A percentile compares a stretch with the other conserved stretches of the same genome.
Evolutionary conservation across 2,329 filamentous ascomycete species (phyloP).

Genomic region (Cucurbitaria berberidis): DNA sequence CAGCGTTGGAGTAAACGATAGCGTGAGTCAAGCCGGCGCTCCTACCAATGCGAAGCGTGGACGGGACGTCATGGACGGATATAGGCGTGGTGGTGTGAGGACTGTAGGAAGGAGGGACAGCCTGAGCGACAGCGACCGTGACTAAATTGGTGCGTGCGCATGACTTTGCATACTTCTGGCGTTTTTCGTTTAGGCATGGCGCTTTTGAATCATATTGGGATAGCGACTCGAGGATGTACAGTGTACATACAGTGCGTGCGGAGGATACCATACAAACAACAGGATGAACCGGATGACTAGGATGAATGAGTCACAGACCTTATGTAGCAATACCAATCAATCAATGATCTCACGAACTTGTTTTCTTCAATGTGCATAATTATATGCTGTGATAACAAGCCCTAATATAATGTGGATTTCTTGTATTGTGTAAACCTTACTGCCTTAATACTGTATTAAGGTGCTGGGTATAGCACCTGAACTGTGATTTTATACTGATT

Average conservation of each 20-base stretch:
- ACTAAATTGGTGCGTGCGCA: not conserved
- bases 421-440: no score
- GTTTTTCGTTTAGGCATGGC: not conserved
- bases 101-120: constrained; percentile 55
- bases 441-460: no score
- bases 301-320: not conserved
- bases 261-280: not conserved
- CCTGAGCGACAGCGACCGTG: constrained; percentile 59
- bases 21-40: constrained; percentile 49
- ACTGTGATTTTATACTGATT: no score
- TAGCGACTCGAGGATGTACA: not conserved
- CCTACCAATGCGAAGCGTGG: constrained; percentile 40
- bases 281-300: not conserved
- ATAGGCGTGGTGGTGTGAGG: constrained; percentile 50
- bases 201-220: no score
- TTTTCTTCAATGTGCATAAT: not conserved
- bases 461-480: no score
- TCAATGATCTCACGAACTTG: not conserved
- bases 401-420: no score
- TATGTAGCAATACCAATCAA: constrained; percentile 3
- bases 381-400: not conserved
- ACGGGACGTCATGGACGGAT: constrained; percentile 53
- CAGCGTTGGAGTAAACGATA: constrained; percentile 46
- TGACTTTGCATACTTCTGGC: not conserved
- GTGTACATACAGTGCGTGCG: constrained; percentile 4